Conservation (phyloP, 2,329 filamentous ascomycete species). For the Dissoconium aciculare region DNA sequence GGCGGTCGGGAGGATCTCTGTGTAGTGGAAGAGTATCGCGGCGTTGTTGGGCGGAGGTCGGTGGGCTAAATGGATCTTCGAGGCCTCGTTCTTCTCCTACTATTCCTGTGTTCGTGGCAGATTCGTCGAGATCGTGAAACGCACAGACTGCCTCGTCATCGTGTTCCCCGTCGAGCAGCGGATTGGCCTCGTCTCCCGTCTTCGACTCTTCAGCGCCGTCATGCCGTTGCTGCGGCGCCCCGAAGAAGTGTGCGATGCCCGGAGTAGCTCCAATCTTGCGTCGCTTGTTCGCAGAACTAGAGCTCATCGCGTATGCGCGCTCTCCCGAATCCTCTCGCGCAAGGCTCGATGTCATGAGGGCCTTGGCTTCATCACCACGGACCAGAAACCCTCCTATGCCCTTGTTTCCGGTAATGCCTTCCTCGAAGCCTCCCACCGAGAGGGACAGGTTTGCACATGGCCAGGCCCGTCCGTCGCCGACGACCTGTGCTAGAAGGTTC, state of each 20-base stretch:
- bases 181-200: conserved; percentile 9
- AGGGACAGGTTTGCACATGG: conserved; percentile 83
- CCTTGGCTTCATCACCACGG: conserved; percentile 43
- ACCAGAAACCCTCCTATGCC: conserved; percentile 79
- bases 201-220: conserved; percentile 5
- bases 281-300: conserved; percentile 23
- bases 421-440: conserved; percentile 83
- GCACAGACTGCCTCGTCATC: conserved; percentile 3
- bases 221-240: conserved; percentile 8
- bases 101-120: conserved; percentile 2
- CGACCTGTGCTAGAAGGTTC: conserved; percentile 60
- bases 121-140: conserved; percentile 1
- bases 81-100: too few species aligned
- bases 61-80: conserved; percentile 8
- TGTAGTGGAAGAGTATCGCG: neutral
- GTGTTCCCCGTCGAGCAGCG: conserved; percentile 2
- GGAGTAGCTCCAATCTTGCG: conserved; percentile 20
- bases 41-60: conserved; percentile 11
- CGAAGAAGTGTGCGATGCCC: conserved; percentile 26
- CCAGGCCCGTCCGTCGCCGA: conserved; percentile 67
- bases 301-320: conserved; percentile 11
- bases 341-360: conserved; percentile 21
- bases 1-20: too few species aligned
- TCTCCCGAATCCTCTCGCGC: conserved; percentile 14
- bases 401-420: conserved; percentile 67